Percentiles rank a stretch among this genome's conserved stretches.
phyloP scores from a whole-genome alignment of 2,329 filamentous ascomycete genomes.

The Niveomyces coronatus region DNA sequence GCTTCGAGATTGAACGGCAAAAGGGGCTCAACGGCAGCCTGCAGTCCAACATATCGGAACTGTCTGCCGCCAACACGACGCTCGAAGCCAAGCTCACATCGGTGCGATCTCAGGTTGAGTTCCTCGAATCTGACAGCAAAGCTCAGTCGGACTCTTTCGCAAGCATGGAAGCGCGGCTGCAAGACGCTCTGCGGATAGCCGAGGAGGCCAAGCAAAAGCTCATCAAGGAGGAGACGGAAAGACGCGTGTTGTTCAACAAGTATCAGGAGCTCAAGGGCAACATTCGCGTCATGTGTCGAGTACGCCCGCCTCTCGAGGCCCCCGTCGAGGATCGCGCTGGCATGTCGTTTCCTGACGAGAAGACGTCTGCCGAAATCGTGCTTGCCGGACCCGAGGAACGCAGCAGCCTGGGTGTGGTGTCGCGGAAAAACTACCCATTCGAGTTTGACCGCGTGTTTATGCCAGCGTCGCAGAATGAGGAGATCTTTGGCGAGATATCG shows the following conservation, averaged over 20 bases:
- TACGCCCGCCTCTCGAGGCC: constrained; percentile 59
- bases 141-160: constrained; percentile 81
- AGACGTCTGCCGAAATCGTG: constrained; percentile 79
- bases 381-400: constrained; percentile 75
- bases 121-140: constrained; percentile 81
- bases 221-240: constrained; percentile 80
- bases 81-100: constrained; percentile 68
- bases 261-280: constrained; percentile 97
- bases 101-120: constrained; percentile 73
- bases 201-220: constrained; percentile 69
- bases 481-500: constrained; percentile 92
- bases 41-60: constrained; percentile 44
- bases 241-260: constrained; percentile 90
- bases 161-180: constrained; percentile 67
- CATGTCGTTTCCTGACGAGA: constrained; percentile 71
- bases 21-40: constrained; percentile 47
- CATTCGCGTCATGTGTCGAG: constrained; percentile 95
- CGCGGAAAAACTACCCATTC: constrained; percentile 73
- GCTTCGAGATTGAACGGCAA: constrained; percentile 49
- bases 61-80: constrained; percentile 49
- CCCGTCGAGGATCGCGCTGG: constrained; percentile 57
- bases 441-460: constrained; percentile 90
- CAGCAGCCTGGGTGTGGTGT: constrained; percentile 65
- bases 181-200: constrained; percentile 62
- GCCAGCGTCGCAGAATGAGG: constrained; percentile 64